A percentile compares a stretch with the other conserved stretches of the same genome.
These are phyloP conservation scores for Diplosphaera chodatii DNA, from an alignment of 139 green algal species.

Conservation along the genomic window DNA sequence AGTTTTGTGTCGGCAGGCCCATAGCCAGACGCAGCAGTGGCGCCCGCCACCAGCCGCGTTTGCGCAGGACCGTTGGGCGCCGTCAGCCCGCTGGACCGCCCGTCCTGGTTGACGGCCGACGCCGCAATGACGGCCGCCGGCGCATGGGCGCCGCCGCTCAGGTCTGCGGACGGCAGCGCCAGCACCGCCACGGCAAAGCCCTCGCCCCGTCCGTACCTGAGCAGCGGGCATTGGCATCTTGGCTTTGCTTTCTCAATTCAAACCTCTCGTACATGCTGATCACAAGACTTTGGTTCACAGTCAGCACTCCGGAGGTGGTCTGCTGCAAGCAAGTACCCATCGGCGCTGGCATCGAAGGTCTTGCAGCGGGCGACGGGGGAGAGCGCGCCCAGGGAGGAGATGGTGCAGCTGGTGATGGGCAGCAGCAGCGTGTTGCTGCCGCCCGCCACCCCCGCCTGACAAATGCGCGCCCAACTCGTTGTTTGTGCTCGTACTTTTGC, in stretches of 20 bases:
- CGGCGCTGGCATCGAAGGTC: constrained; percentile 70
- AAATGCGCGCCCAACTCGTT: no score
- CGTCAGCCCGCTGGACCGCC: constrained; percentile 70
- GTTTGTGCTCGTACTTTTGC: no score
- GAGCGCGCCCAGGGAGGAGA: constrained; percentile 46
- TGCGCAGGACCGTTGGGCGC: constrained; percentile 58
- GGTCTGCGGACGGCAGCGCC: constrained; percentile 15
- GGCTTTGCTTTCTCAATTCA: no score
- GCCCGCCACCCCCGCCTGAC: constrained; percentile 39
- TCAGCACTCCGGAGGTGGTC: no score
- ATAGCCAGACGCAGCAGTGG: not conserved
- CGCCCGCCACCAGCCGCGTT: constrained; percentile 2
- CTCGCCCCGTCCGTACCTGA: constrained; percentile 49
- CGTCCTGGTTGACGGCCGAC: constrained; percentile 84
- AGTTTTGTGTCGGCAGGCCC: not conserved
- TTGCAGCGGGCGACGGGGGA: constrained; percentile 79
- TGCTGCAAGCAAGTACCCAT: no score
- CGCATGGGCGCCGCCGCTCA: not conserved
- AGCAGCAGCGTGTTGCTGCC: constrained; percentile 73
- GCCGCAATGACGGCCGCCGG: constrained; percentile 39
- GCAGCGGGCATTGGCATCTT: no score
- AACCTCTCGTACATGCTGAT: no score
- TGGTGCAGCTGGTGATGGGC: constrained; percentile 55
- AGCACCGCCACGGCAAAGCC: constrained; percentile 54
- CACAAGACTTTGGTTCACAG: no score